phyloP scores from a whole-genome alignment of 768 basidiomycete species.

The Gymnopilus dilepis region DNA sequence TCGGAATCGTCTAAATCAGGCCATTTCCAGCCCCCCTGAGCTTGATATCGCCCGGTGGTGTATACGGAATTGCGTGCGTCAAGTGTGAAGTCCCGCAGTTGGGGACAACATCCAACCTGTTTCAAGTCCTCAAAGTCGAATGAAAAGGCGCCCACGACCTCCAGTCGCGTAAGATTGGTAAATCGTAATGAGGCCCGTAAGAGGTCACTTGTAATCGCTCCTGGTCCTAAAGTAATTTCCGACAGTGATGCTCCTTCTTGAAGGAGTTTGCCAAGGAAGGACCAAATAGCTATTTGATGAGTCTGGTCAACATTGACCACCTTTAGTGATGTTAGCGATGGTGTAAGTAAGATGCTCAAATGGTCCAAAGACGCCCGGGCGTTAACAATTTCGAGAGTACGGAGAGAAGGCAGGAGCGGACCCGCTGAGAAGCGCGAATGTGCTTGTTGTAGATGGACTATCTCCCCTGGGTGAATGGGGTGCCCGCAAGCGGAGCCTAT shows the following conservation, averaged over 20 bases:
- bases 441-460: background rate
- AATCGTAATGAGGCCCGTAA: constrained; percentile 2
- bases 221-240: constrained; percentile 4
- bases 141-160: background rate
- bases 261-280: constrained; percentile 9
- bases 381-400: constrained; percentile 7
- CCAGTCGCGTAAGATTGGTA: constrained; percentile 6
- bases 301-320: background rate
- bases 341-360: constrained; percentile 12
- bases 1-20: too few relatives aligned
- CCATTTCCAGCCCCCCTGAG: too few relatives aligned
- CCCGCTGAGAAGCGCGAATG: background rate
- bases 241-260: background rate
- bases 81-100: too few relatives aligned
- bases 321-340: constrained; percentile 13
- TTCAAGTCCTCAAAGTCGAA: constrained; percentile 15
- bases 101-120: background rate
- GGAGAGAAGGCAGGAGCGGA: constrained; percentile 18
- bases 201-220: background rate
- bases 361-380: constrained; percentile 1
- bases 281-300: constrained; percentile 3
- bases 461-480: background rate
- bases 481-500: background rate
- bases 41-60: too few relatives aligned
- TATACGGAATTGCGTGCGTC: too few relatives aligned